Conservation (phyloP, 306 rosid species). For the Mimosa bimucronata region DNA sequence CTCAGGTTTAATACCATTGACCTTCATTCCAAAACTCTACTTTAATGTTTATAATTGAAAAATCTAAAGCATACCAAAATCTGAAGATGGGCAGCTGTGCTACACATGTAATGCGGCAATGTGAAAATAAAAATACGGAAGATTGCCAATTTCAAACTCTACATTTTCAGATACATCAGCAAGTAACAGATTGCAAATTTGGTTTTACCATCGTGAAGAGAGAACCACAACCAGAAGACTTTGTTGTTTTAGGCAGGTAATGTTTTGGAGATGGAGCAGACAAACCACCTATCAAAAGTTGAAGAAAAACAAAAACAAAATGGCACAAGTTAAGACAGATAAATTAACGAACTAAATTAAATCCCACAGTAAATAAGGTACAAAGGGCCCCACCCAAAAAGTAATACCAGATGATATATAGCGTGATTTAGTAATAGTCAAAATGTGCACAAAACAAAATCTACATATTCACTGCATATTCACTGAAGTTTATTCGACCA, state of each 20-base stretch:
- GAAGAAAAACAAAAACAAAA: constrained; percentile 24
- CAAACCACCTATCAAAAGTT: constrained; percentile 65
- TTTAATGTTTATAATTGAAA: neutral
- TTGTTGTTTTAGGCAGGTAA: constrained; percentile 77
- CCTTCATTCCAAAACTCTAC: neutral
- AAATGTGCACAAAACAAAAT: neutral
- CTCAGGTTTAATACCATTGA: neutral
- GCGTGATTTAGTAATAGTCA: constrained; percentile 12
- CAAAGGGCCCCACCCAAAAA: neutral
- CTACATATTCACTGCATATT: too few relatives aligned
- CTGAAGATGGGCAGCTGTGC: neutral
- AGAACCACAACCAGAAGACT: constrained; percentile 80
- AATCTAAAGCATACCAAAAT: neutral
- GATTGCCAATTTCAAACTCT: constrained; percentile 10
- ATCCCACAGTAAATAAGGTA: neutral
- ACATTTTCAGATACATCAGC: neutral
- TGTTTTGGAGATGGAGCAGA: constrained; percentile 75
- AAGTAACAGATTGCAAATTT: constrained; percentile 22
- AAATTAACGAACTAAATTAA: neutral
- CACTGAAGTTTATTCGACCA: constrained; percentile 11
- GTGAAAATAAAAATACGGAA: constrained; percentile 11
- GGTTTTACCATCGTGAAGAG: constrained; percentile 77
- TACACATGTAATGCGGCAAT: constrained; percentile 7
- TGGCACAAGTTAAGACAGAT: neutral
- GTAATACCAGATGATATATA: constrained; percentile 14